Conservation (phyloP, 2,329 filamentous ascomycete species). For the Stagonosporopsis vannaccii region DNA sequence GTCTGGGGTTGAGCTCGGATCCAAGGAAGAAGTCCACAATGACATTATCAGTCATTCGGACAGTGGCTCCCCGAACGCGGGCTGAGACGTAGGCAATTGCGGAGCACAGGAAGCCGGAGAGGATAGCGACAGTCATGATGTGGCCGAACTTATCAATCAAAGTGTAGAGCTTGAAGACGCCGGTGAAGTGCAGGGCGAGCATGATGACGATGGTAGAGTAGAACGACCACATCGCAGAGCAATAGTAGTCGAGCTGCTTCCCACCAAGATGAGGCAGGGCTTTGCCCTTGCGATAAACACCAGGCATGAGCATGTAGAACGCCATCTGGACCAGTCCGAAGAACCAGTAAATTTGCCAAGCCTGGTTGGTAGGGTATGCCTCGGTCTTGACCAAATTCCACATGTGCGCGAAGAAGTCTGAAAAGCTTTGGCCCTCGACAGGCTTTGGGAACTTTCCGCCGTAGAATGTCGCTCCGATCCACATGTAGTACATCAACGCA, state of each 20-base stretch:
- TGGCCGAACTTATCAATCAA: slow-evolving; percentile 95
- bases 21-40: slow-evolving; percentile 94
- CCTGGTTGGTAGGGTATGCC: slow-evolving; percentile 81
- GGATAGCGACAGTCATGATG: slow-evolving; percentile 88
- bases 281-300: slow-evolving; percentile 87
- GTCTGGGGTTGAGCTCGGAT: slow-evolving; percentile 82
- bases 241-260: slow-evolving; percentile 92
- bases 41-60: slow-evolving; percentile 86
- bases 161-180: slow-evolving; percentile 87
- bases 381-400: slow-evolving; percentile 77
- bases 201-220: slow-evolving; percentile 82
- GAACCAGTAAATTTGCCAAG: slow-evolving; percentile 93
- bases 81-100: slow-evolving; percentile 88
- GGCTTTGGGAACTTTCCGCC: slow-evolving; percentile 79
- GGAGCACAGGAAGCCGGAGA: slow-evolving; percentile 85
- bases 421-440: slow-evolving; percentile 68
- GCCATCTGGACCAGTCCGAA: slow-evolving; percentile 86
- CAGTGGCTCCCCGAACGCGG: slow-evolving; percentile 77
- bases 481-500: slow-evolving; percentile 99
- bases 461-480: slow-evolving; percentile 94
- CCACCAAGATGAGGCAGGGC: slow-evolving; percentile 81
- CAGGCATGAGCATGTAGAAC: slow-evolving; percentile 85
- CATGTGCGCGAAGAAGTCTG: slow-evolving; percentile 76
- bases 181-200: slow-evolving; percentile 77
- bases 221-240: slow-evolving; percentile 86